Evolutionary conservation across 2,329 filamentous ascomycete genomes (phyloP).

Genomic region (Aspergillus uvarum): DNA sequence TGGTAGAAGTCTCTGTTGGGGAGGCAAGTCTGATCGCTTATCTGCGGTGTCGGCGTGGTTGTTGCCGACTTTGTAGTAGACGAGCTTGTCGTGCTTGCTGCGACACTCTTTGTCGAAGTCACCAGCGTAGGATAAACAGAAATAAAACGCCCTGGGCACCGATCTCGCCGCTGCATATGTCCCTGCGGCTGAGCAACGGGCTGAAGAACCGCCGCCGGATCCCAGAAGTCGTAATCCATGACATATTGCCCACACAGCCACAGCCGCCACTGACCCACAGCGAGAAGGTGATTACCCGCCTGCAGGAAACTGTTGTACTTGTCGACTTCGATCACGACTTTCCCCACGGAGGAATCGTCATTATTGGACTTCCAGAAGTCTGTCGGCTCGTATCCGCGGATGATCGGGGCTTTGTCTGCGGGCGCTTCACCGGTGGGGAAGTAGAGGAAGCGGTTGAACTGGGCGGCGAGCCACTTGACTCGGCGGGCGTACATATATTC

Average conservation of each 20-base stretch:
- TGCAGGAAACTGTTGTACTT: neutral
- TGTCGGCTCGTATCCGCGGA: neutral
- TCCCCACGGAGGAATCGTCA: neutral
- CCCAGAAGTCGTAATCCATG: neutral
- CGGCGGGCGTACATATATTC: neutral
- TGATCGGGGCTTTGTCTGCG: neutral
- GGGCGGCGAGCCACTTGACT: neutral
- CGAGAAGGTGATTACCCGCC: neutral
- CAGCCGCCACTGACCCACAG: neutral
- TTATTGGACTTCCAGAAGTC: neutral
- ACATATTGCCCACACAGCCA: neutral
- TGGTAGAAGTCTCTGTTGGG: neutral
- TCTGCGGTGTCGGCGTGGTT: neutral
- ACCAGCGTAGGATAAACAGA: neutral
- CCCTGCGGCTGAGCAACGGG: neutral
- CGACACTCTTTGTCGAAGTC: neutral
- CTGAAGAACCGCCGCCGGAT: neutral
- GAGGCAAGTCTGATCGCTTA: neutral
- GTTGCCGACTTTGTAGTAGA: neutral
- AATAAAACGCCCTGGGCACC: neutral
- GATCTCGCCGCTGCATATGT: neutral
- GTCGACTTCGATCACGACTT: neutral
- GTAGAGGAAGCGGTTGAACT: neutral
- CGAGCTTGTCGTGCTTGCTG: neutral
- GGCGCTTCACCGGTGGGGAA: neutral